Evolutionary conservation across 768 basidiomycete species (phyloP), one percentile per base, ranked within the genome.

Genomic region (Hemileccinum impolitum): DNA sequence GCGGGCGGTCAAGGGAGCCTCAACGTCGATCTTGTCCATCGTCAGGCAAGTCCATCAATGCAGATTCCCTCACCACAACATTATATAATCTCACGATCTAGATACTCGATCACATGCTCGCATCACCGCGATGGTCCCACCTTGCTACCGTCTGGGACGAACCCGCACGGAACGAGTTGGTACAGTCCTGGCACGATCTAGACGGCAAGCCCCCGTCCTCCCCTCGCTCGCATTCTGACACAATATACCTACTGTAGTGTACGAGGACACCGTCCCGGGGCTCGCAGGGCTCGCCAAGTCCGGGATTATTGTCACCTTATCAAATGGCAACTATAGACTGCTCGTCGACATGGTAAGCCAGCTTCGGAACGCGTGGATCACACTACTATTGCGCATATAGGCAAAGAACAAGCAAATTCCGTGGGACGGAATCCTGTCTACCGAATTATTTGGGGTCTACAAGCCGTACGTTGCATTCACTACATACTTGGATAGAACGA

Each of bases 271-370:
- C 5, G 52, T 72, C 4, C 65, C 72, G 0, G 80, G 80, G 0
- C 67, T 87, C 13, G 56, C 72, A 38, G 69, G 67, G 4, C 62
- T 87, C 43, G 81, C 80, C 69, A 73, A 79, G 41, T 60, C 75
- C 6, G 61, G 61, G 0, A 72, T 83, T 42, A 74, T 85, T 11
- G 72, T 72, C 2, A 72, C 78, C 3, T 66, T 87, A 0, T 85
- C 84, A 0, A 87, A 87, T 51, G 85, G 83, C 9, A 87, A 80
- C 56, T 70, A 84, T 35, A 69, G 78, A 15, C 66, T 85, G 6
- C 70, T 86, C 3, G 64, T 81, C 0, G 82, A 86, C 57, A 75
- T 85, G 80, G 84, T 81, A 19, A 53, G 25, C 12, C 18, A 21
- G 2, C 4, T 21, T 19, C 44, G 11, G 11, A 30, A 30, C 11